Base-by-base conservation (phyloP, 208 protist species). In the Acanthamoeba lenticulata region DNA sequence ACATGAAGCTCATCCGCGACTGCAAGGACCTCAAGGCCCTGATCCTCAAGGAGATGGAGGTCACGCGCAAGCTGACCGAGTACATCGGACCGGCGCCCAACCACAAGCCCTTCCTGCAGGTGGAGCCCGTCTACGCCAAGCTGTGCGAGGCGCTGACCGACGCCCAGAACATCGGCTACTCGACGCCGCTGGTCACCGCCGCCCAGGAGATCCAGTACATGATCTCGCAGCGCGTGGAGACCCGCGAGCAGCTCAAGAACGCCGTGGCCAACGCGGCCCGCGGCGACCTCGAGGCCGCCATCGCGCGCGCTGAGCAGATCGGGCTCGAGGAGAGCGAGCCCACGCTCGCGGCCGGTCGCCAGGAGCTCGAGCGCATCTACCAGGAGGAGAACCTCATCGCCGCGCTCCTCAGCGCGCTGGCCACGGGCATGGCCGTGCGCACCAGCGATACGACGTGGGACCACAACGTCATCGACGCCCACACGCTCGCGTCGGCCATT, bases 301-400 rank as follows among this genome's bases (percentile, higher is more conserved):
- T 93, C 62, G 36, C 40, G 15, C 29, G 72, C 29, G 90, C 90
- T 29, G 44, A 93, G 65, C 38, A 93, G 34, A 86, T 86, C 72
- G n/a, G 42, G 27, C 42, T 93, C 38, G 62, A 77, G 21, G 44
- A 49, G 60, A 52, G 36, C 72, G 62, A 72, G 45, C 60, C 44
- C 24, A n/a, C 32, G 27, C 40, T 85, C n/a, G 60, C 21, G 34
- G 65, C 52, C 32, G 90, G 42, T 29, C 38, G 42, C 0, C 40
- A 93, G 45, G 90, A 93, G 72, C 42, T 93, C 36, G 55, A 93
- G 36, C 4, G 90, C 5, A 93, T 93, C 42, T 36, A 38, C 62
- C 21, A 44, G 29, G 90, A 93, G 49, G 72, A 93, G 49, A 34
- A 86, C n/a, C 72, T 93, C 7, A n/a, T 93, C n/a, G 38, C 29